Conservation (phyloP, 2,329 filamentous ascomycete genomes). For the Diaporthe longicolla region DNA sequence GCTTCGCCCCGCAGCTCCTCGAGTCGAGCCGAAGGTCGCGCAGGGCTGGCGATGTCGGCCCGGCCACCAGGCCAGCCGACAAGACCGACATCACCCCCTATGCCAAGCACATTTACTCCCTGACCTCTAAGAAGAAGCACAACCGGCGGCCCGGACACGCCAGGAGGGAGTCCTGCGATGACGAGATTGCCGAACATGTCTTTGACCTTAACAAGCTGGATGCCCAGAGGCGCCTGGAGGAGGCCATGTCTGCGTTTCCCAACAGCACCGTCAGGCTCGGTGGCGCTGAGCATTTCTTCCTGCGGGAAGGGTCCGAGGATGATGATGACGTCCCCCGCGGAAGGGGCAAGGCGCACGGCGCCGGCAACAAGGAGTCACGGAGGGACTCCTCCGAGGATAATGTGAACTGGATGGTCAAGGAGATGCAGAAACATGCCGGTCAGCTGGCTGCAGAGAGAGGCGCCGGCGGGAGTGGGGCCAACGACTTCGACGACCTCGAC, state of each 20-base stretch:
- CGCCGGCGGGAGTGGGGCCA: not conserved
- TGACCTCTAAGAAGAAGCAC: constrained; percentile 58
- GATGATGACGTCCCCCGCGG: constrained; percentile 57
- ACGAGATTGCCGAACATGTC: constrained; percentile 81
- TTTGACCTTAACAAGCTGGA: constrained; percentile 84
- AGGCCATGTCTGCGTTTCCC: constrained; percentile 83
- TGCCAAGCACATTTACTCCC: constrained; percentile 72
- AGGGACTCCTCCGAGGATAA: constrained; percentile 75
- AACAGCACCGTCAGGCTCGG: constrained; percentile 79
- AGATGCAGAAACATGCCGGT: constrained; percentile 85
- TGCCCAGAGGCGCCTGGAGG: constrained; percentile 83
- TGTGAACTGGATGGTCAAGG: constrained; percentile 80
- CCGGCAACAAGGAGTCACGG: constrained; percentile 53
- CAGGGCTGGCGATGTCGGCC: constrained; percentile 74
- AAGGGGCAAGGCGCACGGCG: constrained; percentile 48
- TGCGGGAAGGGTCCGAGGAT: constrained; percentile 74
- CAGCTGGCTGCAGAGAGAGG: constrained; percentile 62
- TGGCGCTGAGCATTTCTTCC: constrained; percentile 79
- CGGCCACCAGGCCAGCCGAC: constrained; percentile 74
- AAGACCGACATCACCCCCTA: constrained; percentile 81
- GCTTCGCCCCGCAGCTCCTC: constrained; percentile 84
- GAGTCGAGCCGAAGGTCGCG: constrained; percentile 83
- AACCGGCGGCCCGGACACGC: constrained; percentile 58
- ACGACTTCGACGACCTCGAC: constrained; percentile 50
- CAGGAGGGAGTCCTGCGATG: constrained; percentile 80